These are phyloP conservation scores for Pneumocystis carinii DNA, from an alignment of 1,139 yeast genomes.

Conservation along the genomic window DNA sequence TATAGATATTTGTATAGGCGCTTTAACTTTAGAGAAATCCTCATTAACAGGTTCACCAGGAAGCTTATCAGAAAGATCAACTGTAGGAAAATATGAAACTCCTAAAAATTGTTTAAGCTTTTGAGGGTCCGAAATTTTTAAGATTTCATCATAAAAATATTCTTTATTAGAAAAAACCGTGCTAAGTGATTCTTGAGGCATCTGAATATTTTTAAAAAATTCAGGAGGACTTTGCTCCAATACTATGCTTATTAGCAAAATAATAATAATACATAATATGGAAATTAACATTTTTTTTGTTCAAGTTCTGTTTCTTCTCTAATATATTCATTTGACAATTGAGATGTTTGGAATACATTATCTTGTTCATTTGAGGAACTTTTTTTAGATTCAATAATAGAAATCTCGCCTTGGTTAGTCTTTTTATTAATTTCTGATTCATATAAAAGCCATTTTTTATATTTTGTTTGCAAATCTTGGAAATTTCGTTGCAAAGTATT, in stretches of 20 bases:
- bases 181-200: background rate
- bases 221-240: background rate
- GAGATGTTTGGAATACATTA: background rate
- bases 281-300: background rate
- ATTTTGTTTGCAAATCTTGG: background rate
- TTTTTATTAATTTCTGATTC: background rate
- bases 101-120: conserved; percentile 64
- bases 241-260: background rate
- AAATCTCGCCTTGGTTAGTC: background rate
- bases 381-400: background rate
- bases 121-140: conserved; percentile 28
- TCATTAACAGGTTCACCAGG: conserved; percentile 82
- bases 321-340: background rate
- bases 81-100: conserved; percentile 76
- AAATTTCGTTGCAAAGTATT: background rate
- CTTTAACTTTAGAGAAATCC: conserved; percentile 76
- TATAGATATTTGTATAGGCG: conserved; percentile 83
- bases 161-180: background rate
- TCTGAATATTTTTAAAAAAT: background rate
- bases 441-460: background rate
- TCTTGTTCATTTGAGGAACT: background rate
- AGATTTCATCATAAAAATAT: background rate
- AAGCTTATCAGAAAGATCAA: conserved; percentile 54
- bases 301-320: background rate
- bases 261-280: background rate